Evolutionary conservation across 2,329 filamentous ascomycete genomes (phyloP).

Genomic region (Ilyonectria mors-panacis): DNA sequence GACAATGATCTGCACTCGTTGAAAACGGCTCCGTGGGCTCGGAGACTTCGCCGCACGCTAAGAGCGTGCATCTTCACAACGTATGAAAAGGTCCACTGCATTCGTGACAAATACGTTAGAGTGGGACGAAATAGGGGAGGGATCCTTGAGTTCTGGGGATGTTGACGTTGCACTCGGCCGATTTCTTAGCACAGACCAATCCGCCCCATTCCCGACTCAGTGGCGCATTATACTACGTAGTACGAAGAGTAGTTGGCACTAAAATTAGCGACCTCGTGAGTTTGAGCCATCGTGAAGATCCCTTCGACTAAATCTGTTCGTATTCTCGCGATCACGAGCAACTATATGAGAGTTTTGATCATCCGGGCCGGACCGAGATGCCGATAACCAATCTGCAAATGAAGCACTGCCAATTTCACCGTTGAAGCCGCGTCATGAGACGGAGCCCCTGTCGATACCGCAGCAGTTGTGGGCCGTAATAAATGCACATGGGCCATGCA

Average conservation of each 20-base stretch:
- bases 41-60: background rate
- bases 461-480: background rate
- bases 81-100: background rate
- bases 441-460: background rate
- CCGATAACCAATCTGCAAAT: background rate
- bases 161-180: conserved; percentile 5
- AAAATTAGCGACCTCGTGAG: no score
- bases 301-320: background rate
- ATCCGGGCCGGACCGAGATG: conserved; percentile 10
- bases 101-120: background rate
- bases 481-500: background rate
- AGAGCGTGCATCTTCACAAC: background rate
- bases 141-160: background rate
- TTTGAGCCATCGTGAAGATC: no score
- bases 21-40: no score
- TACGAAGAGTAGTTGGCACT: no score
- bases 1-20: background rate
- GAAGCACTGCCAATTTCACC: conserved; percentile 2
- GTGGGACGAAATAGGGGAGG: background rate
- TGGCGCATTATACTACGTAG: background rate
- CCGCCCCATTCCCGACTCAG: background rate
- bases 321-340: background rate
- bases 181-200: background rate
- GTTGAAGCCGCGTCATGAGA: background rate
- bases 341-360: background rate